Percentiles rank a stretch among this genome's conserved stretches.
These are phyloP conservation scores for Candida methanosorbosa DNA, from an alignment of 805 yeast genomes.

Conservation along the genomic window DNA sequence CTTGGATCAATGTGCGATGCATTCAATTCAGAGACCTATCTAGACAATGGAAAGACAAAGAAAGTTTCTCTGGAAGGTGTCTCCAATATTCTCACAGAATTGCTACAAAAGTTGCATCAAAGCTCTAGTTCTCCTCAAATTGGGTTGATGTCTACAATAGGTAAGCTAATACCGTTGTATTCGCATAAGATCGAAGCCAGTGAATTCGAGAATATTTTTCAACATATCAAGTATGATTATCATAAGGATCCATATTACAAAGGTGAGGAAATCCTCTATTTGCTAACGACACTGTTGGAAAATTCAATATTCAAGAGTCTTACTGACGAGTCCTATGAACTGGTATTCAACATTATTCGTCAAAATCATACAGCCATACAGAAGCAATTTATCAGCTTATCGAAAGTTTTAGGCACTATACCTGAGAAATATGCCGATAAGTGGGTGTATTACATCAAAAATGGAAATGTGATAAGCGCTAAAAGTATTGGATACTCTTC, in stretches of 20 bases:
- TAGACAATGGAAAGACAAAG: no score
- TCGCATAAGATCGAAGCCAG: no score
- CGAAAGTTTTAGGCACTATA: constrained; percentile 6
- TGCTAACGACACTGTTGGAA: not conserved
- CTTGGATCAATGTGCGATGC: no score
- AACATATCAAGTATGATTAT: no score
- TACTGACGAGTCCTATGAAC: constrained; percentile 10
- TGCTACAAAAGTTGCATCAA: no score
- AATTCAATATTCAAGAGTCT: no score
- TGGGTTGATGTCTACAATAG: no score
- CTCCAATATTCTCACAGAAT: no score
- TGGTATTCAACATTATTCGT: constrained; percentile 21
- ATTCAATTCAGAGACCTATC: no score
- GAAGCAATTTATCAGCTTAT: constrained; percentile 23
- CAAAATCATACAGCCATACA: constrained; percentile 12
- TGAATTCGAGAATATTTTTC: no score
- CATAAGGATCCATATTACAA: constrained; percentile 24
- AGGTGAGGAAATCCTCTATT: constrained; percentile 28
- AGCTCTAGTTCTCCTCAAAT: not conserved
- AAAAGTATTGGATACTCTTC: constrained; percentile 24
- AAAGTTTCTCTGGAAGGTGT: no score
- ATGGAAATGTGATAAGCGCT: constrained; percentile 30
- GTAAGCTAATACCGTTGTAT: no score
- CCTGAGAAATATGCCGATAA: constrained; percentile 14
- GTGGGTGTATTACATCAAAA: constrained; percentile 29